These are phyloP conservation scores for Claviceps sp. DNA, from an alignment of 2,329 filamentous ascomycete species.

Conservation along the genomic window DNA sequence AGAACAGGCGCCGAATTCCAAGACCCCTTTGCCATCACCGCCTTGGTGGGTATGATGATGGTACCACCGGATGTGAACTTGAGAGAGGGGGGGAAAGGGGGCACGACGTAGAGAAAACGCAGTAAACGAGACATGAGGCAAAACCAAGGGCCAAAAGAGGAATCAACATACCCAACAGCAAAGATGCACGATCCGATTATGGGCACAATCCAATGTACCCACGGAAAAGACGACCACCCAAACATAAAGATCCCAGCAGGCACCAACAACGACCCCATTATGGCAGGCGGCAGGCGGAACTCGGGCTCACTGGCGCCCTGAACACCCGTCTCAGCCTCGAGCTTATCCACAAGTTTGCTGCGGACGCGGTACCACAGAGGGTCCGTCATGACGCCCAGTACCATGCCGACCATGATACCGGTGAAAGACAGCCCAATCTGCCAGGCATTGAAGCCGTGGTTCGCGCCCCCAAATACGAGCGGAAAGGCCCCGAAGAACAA, in stretches of 20 bases:
- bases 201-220: constrained; percentile 63
- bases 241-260: constrained; percentile 79
- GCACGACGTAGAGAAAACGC: background rate
- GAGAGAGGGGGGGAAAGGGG: background rate
- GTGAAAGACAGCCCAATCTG: constrained; percentile 71
- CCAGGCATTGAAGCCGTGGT: constrained; percentile 66
- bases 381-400: constrained; percentile 46
- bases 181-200: constrained; percentile 62
- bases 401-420: constrained; percentile 55
- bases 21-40: background rate
- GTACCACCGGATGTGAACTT: constrained; percentile 1
- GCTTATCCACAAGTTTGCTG: constrained; percentile 38
- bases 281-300: constrained; percentile 65
- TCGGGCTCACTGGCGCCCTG: constrained; percentile 63
- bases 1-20: background rate
- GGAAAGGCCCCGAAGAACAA: constrained; percentile 85
- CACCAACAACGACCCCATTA: constrained; percentile 62
- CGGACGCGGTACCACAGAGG: constrained; percentile 54
- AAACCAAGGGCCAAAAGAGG: background rate
- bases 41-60: constrained; percentile 2
- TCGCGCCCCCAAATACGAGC: constrained; percentile 55
- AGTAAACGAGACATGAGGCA: background rate
- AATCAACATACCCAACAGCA: constrained; percentile 47
- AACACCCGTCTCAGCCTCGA: constrained; percentile 36
- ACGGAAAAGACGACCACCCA: constrained; percentile 67